Conservation (phyloP, 345 rosid species). For the Boechera stricta region DNA sequence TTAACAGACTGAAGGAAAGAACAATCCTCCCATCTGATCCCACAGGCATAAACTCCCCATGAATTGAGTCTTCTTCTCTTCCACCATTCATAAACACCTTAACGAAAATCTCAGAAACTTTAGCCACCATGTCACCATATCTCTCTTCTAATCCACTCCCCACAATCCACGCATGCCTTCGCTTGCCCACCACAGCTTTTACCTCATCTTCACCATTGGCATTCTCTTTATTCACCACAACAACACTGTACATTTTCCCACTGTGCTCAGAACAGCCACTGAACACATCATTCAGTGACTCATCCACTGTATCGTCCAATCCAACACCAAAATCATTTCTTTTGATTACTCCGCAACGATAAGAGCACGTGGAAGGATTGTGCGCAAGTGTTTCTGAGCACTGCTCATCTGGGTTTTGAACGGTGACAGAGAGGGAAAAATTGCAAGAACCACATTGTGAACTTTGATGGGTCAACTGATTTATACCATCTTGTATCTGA, state of each 20-base stretch:
- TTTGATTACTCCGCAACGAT: slow-evolving; percentile 58
- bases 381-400: slow-evolving; percentile 38
- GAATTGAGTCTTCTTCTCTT: slow-evolving; percentile 70
- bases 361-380: slow-evolving; percentile 38
- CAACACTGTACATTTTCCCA: slow-evolving; percentile 60
- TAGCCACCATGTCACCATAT: slow-evolving; percentile 44
- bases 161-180: slow-evolving; percentile 85
- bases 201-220: slow-evolving; percentile 40
- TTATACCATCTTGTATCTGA: slow-evolving; percentile 55
- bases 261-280: slow-evolving; percentile 46
- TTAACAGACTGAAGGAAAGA: slow-evolving; percentile 87
- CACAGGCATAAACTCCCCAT: slow-evolving; percentile 90
- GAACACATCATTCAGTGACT: slow-evolving; percentile 54
- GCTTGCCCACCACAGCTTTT: slow-evolving; percentile 78
- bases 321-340: slow-evolving; percentile 47
- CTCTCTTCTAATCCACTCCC: slow-evolving; percentile 57
- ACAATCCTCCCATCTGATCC: slow-evolving; percentile 90
- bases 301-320: slow-evolving; percentile 64
- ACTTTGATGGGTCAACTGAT: slow-evolving; percentile 46
- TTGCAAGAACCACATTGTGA: slow-evolving; percentile 65
- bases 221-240: slow-evolving; percentile 60
- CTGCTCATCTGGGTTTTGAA: slow-evolving; percentile 48
- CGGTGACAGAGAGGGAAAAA: slow-evolving; percentile 62
- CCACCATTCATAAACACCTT: slow-evolving; percentile 88
- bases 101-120: slow-evolving; percentile 70